phyloP scores from a whole-genome alignment of 345 rosid species.

The Salix dunnii region DNA sequence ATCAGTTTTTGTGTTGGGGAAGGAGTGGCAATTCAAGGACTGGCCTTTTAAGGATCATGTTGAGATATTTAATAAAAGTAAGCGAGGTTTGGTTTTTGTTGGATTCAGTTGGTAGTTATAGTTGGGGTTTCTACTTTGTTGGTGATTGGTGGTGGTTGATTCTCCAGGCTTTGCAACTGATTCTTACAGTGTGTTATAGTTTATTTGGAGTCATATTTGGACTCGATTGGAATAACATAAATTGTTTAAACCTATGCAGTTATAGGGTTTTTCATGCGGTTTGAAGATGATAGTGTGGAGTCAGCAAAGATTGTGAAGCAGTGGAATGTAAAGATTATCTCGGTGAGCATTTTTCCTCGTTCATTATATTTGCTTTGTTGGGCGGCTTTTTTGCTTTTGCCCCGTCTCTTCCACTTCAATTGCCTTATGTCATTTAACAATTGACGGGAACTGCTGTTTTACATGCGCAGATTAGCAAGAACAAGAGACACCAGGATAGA shows the following conservation, averaged over 20 bases:
- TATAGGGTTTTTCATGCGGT: constrained; percentile 85
- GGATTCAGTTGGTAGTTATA: not conserved
- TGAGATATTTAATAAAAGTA: constrained; percentile 88
- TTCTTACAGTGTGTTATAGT: not conserved
- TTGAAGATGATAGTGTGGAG: constrained; percentile 95
- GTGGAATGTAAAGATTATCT: constrained; percentile 97
- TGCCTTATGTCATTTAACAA: not conserved
- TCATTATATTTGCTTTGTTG: not conserved
- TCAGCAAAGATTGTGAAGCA: constrained; percentile 91
- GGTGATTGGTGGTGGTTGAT: not conserved
- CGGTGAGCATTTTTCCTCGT: constrained; percentile 41
- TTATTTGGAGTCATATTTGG: not conserved
- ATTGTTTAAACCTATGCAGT: constrained; percentile 45
- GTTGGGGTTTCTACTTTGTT: not conserved
- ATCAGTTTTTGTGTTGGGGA: constrained; percentile 85
- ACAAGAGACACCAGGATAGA: constrained; percentile 88
- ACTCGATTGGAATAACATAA: not conserved
- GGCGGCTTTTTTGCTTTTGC: constrained; percentile 9
- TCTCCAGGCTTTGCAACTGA: not conserved
- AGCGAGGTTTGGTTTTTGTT: constrained; percentile 21
- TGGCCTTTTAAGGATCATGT: constrained; percentile 98
- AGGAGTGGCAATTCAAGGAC: constrained; percentile 98
- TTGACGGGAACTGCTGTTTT: not conserved
- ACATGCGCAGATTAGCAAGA: constrained; percentile 79
- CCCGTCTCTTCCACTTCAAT: not conserved